These are phyloP conservation scores for Tillandsia leiboldiana DNA, from an alignment of 176 grass and related monocot genomes.

Conservation along the genomic window DNA sequence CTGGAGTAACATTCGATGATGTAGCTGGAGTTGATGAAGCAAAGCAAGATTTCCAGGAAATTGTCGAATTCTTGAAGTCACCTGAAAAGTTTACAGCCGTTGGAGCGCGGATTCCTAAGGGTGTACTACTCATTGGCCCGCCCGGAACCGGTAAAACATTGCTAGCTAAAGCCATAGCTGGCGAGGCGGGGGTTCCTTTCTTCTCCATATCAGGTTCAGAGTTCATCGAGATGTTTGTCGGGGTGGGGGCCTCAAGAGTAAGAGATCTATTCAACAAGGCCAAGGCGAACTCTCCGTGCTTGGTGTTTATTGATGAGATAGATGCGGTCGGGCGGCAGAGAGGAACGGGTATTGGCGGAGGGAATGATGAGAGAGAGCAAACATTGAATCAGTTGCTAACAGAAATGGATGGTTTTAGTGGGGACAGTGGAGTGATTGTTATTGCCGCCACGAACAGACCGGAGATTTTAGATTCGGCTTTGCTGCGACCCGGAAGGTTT, in stretches of 20 bases:
- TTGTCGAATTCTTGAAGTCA: conserved; percentile 59
- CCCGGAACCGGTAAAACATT: conserved; percentile 71
- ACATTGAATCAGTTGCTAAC: conserved; percentile 76
- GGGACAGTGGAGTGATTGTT: conserved; percentile 59
- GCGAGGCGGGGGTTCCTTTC: conserved; percentile 79
- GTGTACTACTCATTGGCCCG: conserved; percentile 50
- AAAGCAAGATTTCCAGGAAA: conserved; percentile 85
- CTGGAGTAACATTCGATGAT: conserved; percentile 73
- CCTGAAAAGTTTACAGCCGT: conserved; percentile 65
- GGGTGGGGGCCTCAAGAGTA: conserved; percentile 68
- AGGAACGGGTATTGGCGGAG: conserved; percentile 56
- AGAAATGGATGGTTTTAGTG: conserved; percentile 69
- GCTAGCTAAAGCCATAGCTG: conserved; percentile 67
- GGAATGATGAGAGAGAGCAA: conserved; percentile 78
- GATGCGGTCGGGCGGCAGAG: conserved; percentile 62
- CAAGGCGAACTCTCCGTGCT: conserved; percentile 50
- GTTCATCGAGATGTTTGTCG: conserved; percentile 88
- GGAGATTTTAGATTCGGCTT: conserved; percentile 62
- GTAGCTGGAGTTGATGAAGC: conserved; percentile 74
- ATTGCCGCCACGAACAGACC: conserved; percentile 66
- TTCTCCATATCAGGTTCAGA: conserved; percentile 75
- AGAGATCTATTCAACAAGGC: conserved; percentile 66
- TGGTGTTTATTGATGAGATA: conserved; percentile 81
- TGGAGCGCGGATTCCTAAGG: conserved; percentile 56
- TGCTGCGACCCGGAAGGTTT: conserved; percentile 64